Base-by-base conservation (phyloP, 208 protist genomes). In the Crithidia thermophila region DNA sequence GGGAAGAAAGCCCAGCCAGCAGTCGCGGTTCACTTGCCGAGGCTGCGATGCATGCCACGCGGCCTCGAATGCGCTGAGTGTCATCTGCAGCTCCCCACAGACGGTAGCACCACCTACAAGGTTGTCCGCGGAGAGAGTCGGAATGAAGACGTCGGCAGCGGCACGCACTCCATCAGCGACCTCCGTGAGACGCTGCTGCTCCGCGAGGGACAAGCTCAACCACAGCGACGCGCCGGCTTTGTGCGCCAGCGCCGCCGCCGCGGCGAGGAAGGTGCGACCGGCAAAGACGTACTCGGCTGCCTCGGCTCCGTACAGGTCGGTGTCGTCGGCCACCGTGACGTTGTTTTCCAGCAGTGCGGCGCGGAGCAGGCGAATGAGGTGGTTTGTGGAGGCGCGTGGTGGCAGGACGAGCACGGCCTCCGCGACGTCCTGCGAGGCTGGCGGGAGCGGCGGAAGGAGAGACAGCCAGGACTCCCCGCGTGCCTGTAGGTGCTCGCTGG, bases 401-500 rank as follows among this genome's bases (percentile, higher is more conserved):
- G 82, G 76, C n/a, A 94, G 73, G 7, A 94, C 60, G 31, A 94
- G 64, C 23, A 92, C 73, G 4, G 69, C 71, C 79, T 82, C 67
- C 4, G 33, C 13, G 0, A 21, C 0, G 39, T 87, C 78, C 51
- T 83, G 75, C 2, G 60, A 58, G 20, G 46, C 4, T 9, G 21
- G 14, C 0, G 58, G 45, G n/a, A 67, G 21, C 65, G 68, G 28
- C 40, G 64, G 34, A 50, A 83, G 72, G 11, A 82, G 64, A 34
- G 65, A 46, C 28, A 83, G 70, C 43, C 74, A 74, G 25, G 83
- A 84, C 25, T 83, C 57, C 14, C 81, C 87, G 55, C 42, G 56
- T 4, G 60, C 56, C 30, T 67, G 55, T 42, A 83, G 34, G 42
- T 81, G 68, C 16, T 46, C 28, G 16, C 75, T 45, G 6, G 55